Evolutionary conservation across 192 early-diverging fungal species (phyloP).

Genomic region (Obelidium mucronatum): DNA sequence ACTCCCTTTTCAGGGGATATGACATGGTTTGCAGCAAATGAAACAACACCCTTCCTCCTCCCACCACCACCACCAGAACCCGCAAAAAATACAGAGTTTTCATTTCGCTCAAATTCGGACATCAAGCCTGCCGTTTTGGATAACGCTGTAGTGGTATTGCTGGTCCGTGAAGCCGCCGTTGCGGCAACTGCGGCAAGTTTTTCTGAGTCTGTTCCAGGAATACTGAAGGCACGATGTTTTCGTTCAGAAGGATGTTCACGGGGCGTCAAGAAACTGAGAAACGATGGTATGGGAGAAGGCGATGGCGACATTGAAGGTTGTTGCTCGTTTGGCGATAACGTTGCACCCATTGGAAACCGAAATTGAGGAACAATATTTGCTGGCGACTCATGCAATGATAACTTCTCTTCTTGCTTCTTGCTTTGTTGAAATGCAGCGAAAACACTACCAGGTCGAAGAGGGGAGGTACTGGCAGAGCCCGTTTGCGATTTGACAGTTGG

Average conservation of each 20-base stretch:
- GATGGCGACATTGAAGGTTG: background rate
- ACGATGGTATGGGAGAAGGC: background rate
- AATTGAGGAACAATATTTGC: background rate
- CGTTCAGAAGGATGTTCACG: background rate
- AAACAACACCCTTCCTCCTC: no score
- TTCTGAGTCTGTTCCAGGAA: conserved; percentile 17
- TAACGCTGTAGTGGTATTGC: background rate
- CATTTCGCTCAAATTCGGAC: background rate
- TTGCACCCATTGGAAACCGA: background rate
- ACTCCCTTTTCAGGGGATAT: no score
- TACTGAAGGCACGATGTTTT: conserved; percentile 31
- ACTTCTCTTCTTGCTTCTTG: no score
- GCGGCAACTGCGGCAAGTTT: conserved; percentile 3
- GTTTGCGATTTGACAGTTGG: background rate
- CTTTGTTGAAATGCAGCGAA: background rate
- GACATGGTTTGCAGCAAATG: no score
- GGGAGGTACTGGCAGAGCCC: background rate
- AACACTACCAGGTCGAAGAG: background rate
- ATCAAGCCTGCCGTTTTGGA: background rate
- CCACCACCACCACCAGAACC: background rate
- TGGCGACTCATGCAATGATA: no score
- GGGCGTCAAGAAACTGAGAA: conserved; percentile 14
- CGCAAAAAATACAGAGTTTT: no score
- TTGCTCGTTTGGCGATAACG: background rate
- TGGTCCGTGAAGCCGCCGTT: background rate